phyloP scores from a whole-genome alignment of 2,329 filamentous ascomycete genomes.

The Colletotrichum gloeosporioides region DNA sequence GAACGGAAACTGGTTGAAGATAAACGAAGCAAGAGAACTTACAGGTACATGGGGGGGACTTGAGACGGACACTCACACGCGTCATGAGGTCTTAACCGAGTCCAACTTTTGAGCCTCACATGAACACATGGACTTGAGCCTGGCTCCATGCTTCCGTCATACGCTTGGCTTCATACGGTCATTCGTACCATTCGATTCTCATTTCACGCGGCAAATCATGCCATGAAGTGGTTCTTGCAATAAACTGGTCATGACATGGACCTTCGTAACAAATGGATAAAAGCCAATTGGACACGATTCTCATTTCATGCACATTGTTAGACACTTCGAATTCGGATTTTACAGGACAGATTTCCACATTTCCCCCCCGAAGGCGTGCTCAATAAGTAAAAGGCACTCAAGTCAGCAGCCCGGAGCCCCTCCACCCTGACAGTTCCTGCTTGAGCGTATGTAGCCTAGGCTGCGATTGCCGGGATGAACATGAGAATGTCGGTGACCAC shows the following conservation, averaged over 20 bases:
- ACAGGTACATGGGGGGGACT: not conserved
- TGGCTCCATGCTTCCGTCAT: not conserved
- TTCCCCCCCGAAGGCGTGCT: not conserved
- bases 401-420: not conserved
- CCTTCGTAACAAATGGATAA: not conserved
- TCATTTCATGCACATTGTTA: not conserved
- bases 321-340: not conserved
- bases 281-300: not conserved
- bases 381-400: not conserved
- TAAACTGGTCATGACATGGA: not conserved
- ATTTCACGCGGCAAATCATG: not conserved
- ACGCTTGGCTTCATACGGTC: not conserved
- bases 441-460: not conserved
- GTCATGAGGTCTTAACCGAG: not conserved
- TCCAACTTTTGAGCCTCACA: not conserved
- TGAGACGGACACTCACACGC: not conserved
- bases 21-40: too few species aligned
- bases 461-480: not conserved
- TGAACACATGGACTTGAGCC: not conserved
- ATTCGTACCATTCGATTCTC: not conserved
- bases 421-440: not conserved
- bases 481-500: not conserved
- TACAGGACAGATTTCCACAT: not conserved
- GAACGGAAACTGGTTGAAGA: not conserved
- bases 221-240: not conserved